Evolutionary conservation across 352 stramenopile genomes (phyloP).

Genomic region (Pythium guiyangense): DNA sequence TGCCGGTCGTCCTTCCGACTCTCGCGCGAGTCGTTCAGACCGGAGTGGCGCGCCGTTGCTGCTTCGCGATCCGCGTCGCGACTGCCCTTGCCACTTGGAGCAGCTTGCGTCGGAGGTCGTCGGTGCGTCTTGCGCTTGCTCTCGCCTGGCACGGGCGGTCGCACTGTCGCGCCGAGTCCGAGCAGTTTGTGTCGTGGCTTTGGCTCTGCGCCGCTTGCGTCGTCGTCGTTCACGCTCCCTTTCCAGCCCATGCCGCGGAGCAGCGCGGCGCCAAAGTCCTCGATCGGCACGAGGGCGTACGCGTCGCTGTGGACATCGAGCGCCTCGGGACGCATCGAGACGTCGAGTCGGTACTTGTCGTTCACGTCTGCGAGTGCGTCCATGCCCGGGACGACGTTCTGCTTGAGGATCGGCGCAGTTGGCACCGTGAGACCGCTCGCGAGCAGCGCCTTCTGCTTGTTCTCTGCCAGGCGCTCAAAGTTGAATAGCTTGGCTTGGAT

Average conservation of each 20-base stretch:
- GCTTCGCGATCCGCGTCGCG: background rate
- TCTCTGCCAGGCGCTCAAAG: conserved; percentile 19
- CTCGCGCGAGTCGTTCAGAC: conserved; percentile 5
- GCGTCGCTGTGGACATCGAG: conserved; percentile 78
- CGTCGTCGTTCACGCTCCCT: conserved; percentile 50
- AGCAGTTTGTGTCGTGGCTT: conserved; percentile 90
- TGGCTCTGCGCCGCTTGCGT: conserved; percentile 31
- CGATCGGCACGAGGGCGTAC: conserved; percentile 89
- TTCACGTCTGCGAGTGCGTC: conserved; percentile 64
- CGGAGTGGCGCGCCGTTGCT: conserved; percentile 2
- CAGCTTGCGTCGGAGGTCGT: no score
- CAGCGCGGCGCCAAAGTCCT: conserved; percentile 95
- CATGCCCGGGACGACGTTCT: conserved; percentile 69
- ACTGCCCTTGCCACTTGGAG: no score
- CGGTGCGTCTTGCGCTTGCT: conserved; percentile 28
- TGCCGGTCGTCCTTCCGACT: conserved; percentile 5
- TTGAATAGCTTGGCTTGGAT: conserved; percentile 41
- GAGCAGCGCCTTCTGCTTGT: conserved; percentile 12
- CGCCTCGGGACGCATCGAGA: conserved; percentile 74
- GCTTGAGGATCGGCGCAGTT: conserved; percentile 54
- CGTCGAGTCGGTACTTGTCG: conserved; percentile 82
- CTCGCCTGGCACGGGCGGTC: conserved; percentile 40
- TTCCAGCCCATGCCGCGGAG: conserved; percentile 98
- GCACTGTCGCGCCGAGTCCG: conserved; percentile 89
- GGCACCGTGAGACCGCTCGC: conserved; percentile 3